Evolutionary conservation across 345 rosid genomes (phyloP).

Genomic region (Mallotus nudiflorus): DNA sequence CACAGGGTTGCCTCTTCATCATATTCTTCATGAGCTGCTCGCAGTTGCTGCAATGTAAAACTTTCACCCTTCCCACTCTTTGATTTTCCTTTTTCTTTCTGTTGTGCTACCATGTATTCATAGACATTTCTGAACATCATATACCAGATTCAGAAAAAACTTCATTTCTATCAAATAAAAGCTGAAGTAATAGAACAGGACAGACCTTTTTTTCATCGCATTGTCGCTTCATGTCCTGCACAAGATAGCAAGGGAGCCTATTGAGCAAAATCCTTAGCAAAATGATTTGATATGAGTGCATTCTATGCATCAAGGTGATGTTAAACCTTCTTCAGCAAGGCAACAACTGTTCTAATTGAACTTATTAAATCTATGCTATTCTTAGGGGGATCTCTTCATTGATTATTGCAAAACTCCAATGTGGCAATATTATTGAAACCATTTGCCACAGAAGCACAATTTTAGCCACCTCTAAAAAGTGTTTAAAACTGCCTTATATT

Average conservation of each 20-base stretch:
- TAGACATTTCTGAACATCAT: slow-evolving; percentile 59
- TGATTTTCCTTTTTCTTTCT: slow-evolving; percentile 75
- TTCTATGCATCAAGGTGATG: neutral
- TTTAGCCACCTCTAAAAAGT: neutral
- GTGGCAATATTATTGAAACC: neutral
- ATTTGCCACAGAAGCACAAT: neutral
- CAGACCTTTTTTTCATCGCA: slow-evolving; percentile 94
- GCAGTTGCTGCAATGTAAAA: slow-evolving; percentile 54
- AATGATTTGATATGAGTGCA: neutral
- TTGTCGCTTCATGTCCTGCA: slow-evolving; percentile 98
- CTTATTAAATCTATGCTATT: neutral
- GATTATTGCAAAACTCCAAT: neutral
- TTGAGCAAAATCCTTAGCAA: slow-evolving; percentile 15
- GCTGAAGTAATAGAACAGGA: slow-evolving; percentile 12
- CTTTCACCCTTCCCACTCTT: slow-evolving; percentile 74
- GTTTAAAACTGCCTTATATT: neutral
- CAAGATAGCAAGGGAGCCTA: slow-evolving; percentile 18
- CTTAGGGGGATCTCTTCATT: neutral
- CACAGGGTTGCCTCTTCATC: slow-evolving; percentile 83
- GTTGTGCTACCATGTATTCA: slow-evolving; percentile 75
- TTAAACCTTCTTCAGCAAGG: neutral
- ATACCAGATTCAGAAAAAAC: slow-evolving; percentile 25
- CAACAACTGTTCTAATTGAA: neutral
- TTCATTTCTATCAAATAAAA: slow-evolving; percentile 19
- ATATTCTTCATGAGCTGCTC: slow-evolving; percentile 70